Evolutionary conservation across 495 filamentous ascomycete species (phyloP).

Genomic region (Penicillium antarcticum): DNA sequence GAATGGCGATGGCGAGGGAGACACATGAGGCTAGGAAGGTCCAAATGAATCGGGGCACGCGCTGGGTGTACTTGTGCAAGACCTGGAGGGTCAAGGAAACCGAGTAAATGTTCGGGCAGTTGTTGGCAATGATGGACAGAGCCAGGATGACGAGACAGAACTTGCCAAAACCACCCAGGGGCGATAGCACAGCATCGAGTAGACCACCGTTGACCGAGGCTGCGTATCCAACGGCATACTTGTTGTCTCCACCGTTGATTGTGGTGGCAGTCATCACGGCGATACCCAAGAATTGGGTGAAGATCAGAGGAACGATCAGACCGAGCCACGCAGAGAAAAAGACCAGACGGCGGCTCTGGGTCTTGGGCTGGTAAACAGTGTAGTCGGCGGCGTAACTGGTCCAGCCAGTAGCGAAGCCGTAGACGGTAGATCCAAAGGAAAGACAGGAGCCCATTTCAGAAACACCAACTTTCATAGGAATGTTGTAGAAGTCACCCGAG

Average conservation of each 20-base stretch:
- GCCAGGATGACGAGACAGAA: constrained; percentile 81
- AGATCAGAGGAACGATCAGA: constrained; percentile 67
- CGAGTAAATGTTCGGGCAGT: constrained; percentile 88
- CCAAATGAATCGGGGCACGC: constrained; percentile 77
- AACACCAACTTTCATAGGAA: constrained; percentile 60
- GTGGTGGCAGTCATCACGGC: constrained; percentile 65
- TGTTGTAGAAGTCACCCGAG: constrained; percentile 66
- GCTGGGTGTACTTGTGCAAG: constrained; percentile 58
- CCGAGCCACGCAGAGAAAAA: constrained; percentile 71
- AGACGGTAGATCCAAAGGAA: constrained; percentile 71
- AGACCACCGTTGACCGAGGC: constrained; percentile 67
- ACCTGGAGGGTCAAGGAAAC: constrained; percentile 74
- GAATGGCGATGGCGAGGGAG: constrained; percentile 74
- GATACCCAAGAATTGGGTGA: constrained; percentile 76
- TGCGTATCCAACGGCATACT: constrained; percentile 59
- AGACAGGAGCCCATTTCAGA: constrained; percentile 63
- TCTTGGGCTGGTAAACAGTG: constrained; percentile 74
- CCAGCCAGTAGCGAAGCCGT: constrained; percentile 80
- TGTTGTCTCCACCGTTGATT: constrained; percentile 44
- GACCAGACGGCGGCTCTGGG: constrained; percentile 53
- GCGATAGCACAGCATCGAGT: constrained; percentile 62
- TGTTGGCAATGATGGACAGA: constrained; percentile 77
- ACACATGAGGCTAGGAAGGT: constrained; percentile 62
- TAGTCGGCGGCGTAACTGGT: constrained; percentile 78
- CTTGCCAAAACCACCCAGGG: constrained; percentile 71